Conservation (phyloP, 306 rosid genomes). For the Quercus gilva region DNA sequence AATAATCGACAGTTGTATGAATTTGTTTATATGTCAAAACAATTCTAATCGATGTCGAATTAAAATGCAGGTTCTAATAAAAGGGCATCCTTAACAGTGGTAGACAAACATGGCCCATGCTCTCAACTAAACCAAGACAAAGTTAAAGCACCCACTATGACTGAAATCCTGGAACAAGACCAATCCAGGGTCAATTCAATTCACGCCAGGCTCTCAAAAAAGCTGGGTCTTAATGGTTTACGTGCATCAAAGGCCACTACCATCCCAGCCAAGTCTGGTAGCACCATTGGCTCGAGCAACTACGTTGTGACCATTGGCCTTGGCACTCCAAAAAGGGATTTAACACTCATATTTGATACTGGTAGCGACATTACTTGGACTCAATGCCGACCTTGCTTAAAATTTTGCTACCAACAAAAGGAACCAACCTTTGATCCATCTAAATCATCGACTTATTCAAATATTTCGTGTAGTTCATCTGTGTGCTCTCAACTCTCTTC, state of each 20-base stretch:
- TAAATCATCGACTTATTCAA: slow-evolving; percentile 38
- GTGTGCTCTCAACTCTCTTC: slow-evolving; percentile 42
- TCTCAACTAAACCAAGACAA: background rate
- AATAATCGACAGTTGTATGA: too few relatives aligned
- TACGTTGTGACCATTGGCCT: slow-evolving; percentile 62
- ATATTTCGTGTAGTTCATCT: slow-evolving; percentile 42
- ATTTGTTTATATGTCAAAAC: too few relatives aligned
- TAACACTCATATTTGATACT: slow-evolving; percentile 64
- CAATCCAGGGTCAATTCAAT: slow-evolving; percentile 19
- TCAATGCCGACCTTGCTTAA: slow-evolving; percentile 63
- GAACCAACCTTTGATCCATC: slow-evolving; percentile 53
- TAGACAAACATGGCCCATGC: slow-evolving; percentile 44
- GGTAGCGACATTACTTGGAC: slow-evolving; percentile 83
- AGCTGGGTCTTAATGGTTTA: background rate
- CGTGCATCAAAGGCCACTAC: background rate
- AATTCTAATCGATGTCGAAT: background rate
- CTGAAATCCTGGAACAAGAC: slow-evolving; percentile 18
- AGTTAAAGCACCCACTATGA: background rate
- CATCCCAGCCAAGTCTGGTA: slow-evolving; percentile 57
- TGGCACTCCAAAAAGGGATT: slow-evolving; percentile 53
- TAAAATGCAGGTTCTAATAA: background rate
- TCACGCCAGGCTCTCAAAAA: background rate
- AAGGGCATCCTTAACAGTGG: slow-evolving; percentile 2
- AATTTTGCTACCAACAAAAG: slow-evolving; percentile 50
- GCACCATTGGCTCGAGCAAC: slow-evolving; percentile 43